Evolutionary conservation across 192 early-diverging fungal genomes (phyloP), one percentile per base, ranked within the genome.

Genomic region (Coemansia aciculifera): DNA sequence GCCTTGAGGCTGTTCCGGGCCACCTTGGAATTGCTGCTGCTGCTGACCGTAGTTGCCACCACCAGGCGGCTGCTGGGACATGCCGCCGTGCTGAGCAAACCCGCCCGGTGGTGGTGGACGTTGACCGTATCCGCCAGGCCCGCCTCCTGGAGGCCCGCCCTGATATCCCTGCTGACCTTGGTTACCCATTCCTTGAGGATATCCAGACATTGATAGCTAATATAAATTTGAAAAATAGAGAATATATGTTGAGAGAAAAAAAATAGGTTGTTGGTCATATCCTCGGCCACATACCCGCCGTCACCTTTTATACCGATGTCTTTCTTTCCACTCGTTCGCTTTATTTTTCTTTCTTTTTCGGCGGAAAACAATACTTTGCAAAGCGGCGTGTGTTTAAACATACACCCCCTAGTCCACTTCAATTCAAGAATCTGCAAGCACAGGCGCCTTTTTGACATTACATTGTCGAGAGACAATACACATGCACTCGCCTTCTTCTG

Each of bases 161-260:
- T 57, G 54, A 6, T 57, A 31, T 57, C 54, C 54, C 27, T 57
- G 54, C 29, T 57, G 54, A 48, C 46, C 46, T 48, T 48, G 46
- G 19, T 48, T 48, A 19, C 59, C 59, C 34, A 38, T 38, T 60
- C 59, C 59, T 60, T 60, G 59, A 60, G 59, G 59, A 34, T 57
- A 57, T 57, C 54, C 54, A 17, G 54, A 57, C 54, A 57, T 57
- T n/a, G 12, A 10, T 29, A 54, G 9, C 15, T 31, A 31, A 29
- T 27, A 54, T 29, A 31, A 29, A 29, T 0, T 9, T 32, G 10
- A 57, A 52, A 49, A 49, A 23, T 6, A 32, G 31, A 32, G 13
- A 57, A 57, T 57, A 48, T 19, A 48, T 48, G 44, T 48, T 48
- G 44, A 48, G 44, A 19, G 11, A 27, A 24, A 29, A 54, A 29